Percentiles rank a stretch among this genome's conserved stretches.
phyloP scores from a whole-genome alignment of 1,139 yeast genomes.

The Blastobotrys malaysiensis region DNA sequence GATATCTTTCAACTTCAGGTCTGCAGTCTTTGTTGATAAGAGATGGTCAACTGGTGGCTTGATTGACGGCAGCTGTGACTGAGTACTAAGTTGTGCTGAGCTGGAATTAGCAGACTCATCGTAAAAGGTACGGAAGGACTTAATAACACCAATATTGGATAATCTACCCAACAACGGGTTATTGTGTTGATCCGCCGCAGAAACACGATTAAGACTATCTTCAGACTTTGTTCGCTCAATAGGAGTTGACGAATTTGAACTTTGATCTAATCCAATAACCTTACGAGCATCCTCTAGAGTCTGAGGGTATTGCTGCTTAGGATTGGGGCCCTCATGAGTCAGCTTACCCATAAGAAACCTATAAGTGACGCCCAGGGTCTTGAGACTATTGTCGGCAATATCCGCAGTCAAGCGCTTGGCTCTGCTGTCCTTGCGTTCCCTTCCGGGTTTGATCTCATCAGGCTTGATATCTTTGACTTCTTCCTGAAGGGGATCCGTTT shows the following conservation, averaged over 20 bases:
- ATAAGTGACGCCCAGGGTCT: constrained; percentile 32
- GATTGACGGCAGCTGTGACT: background rate
- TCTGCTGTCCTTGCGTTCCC: background rate
- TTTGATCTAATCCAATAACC: constrained; percentile 21
- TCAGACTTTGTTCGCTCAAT: constrained; percentile 1
- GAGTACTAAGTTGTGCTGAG: background rate
- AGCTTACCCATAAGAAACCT: constrained; percentile 31
- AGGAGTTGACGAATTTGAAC: background rate
- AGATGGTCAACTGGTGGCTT: constrained; percentile 13
- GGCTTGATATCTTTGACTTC: background rate
- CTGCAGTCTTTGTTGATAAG: constrained; percentile 24
- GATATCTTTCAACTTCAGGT: constrained; percentile 33
- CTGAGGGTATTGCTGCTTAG: constrained; percentile 21
- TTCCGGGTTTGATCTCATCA: background rate
- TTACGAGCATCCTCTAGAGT: constrained; percentile 27
- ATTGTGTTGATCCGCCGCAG: background rate
- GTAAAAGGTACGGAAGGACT: background rate
- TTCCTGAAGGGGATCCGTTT: background rate
- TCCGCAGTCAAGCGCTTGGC: constrained; percentile 6
- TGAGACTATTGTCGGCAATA: constrained; percentile 30
- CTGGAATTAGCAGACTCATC: constrained; percentile 5
- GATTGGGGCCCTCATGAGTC: constrained; percentile 10
- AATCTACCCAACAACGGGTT: constrained; percentile 2
- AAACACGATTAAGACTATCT: background rate
- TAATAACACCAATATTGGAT: constrained; percentile 4